Evolutionary conservation across 1,284 basidiomycete genomes (phyloP).

Genomic region (Ceratobasidium theobromae): DNA sequence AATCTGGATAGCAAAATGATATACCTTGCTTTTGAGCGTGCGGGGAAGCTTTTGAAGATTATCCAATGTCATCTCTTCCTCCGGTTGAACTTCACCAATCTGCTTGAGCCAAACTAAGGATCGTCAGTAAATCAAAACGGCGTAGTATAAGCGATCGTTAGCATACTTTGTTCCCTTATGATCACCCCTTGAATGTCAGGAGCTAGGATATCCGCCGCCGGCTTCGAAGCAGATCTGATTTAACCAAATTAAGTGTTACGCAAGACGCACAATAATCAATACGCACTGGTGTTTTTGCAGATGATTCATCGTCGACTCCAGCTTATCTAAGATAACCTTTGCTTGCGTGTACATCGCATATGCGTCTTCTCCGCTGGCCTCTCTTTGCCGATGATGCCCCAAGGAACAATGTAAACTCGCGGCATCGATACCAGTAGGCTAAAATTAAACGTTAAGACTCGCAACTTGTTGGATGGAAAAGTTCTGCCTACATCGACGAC

Average conservation of each 20-base stretch:
- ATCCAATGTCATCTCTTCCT: slow-evolving; percentile 48
- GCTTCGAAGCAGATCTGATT: slow-evolving; percentile 33
- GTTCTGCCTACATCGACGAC: slow-evolving; percentile 39
- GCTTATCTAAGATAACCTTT: slow-evolving; percentile 44
- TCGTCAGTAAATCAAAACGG: slow-evolving; percentile 29
- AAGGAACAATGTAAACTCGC: slow-evolving; percentile 63
- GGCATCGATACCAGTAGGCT: slow-evolving; percentile 53
- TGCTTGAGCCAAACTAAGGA: slow-evolving; percentile 66
- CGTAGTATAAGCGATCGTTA: slow-evolving; percentile 1
- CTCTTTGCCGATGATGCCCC: slow-evolving; percentile 48
- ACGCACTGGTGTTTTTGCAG: slow-evolving; percentile 37
- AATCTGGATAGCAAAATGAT: slow-evolving; percentile 22
- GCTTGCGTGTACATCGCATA: slow-evolving; percentile 47
- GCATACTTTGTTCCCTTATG: slow-evolving; percentile 68
- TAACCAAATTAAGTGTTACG: not conserved
- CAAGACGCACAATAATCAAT: not conserved
- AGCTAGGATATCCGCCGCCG: slow-evolving; percentile 56
- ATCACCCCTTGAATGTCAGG: slow-evolving; percentile 67
- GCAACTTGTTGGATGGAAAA: not conserved
- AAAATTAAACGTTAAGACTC: not conserved
- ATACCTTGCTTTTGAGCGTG: slow-evolving; percentile 59
- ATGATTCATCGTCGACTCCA: slow-evolving; percentile 45
- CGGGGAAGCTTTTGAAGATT: slow-evolving; percentile 49
- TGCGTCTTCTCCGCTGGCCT: slow-evolving; percentile 55
- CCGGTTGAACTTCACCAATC: slow-evolving; percentile 59